These are phyloP conservation scores for Chrysanthemum makinoi DNA, from an alignment of 129 eudicot species.

Conservation along the genomic window DNA sequence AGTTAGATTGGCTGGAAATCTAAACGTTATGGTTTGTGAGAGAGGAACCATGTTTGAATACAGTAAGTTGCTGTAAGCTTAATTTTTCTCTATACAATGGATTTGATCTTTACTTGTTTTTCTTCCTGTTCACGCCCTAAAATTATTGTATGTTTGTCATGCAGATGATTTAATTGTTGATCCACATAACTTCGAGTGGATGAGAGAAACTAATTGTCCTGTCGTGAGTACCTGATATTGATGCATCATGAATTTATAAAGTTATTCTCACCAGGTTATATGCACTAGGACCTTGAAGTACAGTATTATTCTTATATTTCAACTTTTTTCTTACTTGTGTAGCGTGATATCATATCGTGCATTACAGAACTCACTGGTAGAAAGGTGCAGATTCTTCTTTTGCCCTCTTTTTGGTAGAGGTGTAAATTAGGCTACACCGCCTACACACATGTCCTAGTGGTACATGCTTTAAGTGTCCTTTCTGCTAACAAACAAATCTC, in stretches of 20 bases:
- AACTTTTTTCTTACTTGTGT: slow-evolving; percentile 10
- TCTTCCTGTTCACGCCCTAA: too few relatives aligned
- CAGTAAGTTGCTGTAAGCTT: slow-evolving; percentile 48
- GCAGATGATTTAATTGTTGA: slow-evolving; percentile 92
- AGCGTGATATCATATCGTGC: slow-evolving; percentile 94
- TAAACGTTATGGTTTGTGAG: slow-evolving; percentile 93
- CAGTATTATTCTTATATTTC: slow-evolving; percentile 14
- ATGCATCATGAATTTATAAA: neutral
- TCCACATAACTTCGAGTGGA: slow-evolving; percentile 96
- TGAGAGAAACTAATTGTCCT: slow-evolving; percentile 93
- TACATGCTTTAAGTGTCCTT: too few relatives aligned
- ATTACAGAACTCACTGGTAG: slow-evolving; percentile 89
- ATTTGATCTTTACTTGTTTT: neutral
- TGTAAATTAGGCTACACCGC: too few relatives aligned
- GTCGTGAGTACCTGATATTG: slow-evolving; percentile 50
- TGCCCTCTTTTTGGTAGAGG: neutral
- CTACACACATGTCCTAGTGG: too few relatives aligned
- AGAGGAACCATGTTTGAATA: slow-evolving; percentile 99
- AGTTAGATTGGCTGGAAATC: slow-evolving; percentile 88
- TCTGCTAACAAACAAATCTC: too few relatives aligned
- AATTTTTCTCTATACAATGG: neutral
- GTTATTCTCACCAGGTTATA: neutral
- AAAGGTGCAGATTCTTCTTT: slow-evolving; percentile 45
- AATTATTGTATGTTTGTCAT: slow-evolving; percentile 7
- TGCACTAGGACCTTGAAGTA: neutral